Conservation (phyloP, 176 grass and related monocot genomes). For the Pontederia crassipes region DNA sequence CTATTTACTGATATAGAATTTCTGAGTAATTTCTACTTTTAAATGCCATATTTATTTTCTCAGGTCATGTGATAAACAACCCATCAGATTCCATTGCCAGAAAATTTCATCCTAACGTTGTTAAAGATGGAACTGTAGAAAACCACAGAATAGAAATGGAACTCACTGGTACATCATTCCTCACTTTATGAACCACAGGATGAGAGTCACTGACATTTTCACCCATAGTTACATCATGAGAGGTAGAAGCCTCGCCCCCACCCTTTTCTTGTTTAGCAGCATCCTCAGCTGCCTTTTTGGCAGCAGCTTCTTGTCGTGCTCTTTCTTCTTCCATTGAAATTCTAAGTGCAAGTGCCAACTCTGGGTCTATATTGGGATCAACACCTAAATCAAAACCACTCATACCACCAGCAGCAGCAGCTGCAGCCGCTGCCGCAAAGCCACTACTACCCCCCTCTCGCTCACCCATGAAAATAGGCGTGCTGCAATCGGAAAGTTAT, state of each 20-base stretch:
- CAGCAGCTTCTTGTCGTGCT: slow-evolving; percentile 82
- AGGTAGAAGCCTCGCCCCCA: slow-evolving; percentile 12
- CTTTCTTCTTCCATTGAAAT: slow-evolving; percentile 98
- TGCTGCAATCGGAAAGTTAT: slow-evolving; percentile 28
- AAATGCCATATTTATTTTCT: too few relatives aligned
- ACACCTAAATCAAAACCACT: slow-evolving; percentile 92
- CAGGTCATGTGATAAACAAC: too few relatives aligned
- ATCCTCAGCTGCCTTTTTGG: slow-evolving; percentile 28
- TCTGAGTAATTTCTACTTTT: too few relatives aligned
- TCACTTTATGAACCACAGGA: slow-evolving; percentile 6
- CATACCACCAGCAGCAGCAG: slow-evolving; percentile 57
- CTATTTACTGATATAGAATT: too few relatives aligned
- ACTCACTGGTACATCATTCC: slow-evolving; percentile 12
- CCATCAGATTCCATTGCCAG: too few relatives aligned
- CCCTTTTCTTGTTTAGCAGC: slow-evolving; percentile 21
- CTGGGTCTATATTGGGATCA: slow-evolving; percentile 93
- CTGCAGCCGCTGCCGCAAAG: slow-evolving; percentile 94
- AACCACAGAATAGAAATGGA: neutral
- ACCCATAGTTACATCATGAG: slow-evolving; percentile 19
- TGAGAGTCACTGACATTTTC: slow-evolving; percentile 7
- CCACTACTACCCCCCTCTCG: slow-evolving; percentile 83
- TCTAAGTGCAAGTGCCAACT: slow-evolving; percentile 77
- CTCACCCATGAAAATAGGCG: slow-evolving; percentile 93
- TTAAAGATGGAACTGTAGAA: too few relatives aligned
- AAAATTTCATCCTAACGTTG: too few relatives aligned